Evolutionary conservation across 2,329 filamentous ascomycete species (phyloP).

Genomic region (Clonostachys solani): DNA sequence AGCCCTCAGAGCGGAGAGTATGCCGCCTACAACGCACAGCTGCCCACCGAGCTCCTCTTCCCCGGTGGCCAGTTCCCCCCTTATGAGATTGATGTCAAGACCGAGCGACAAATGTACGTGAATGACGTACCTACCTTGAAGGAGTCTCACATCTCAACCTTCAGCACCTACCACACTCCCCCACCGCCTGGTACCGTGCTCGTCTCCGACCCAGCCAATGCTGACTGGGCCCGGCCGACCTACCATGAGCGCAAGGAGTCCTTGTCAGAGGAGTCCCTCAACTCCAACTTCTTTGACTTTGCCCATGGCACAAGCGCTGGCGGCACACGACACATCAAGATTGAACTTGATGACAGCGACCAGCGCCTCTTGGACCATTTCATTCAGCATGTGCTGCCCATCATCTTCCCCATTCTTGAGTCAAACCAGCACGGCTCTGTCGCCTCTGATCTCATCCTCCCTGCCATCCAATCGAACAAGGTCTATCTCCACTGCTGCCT

Average conservation of each 20-base stretch:
- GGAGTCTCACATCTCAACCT: conserved; percentile 87
- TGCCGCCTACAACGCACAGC: conserved; percentile 58
- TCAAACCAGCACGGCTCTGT: conserved; percentile 82
- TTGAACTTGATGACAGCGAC: conserved; percentile 85
- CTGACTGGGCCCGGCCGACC: conserved; percentile 53
- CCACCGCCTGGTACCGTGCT: conserved; percentile 66
- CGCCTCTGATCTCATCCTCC: conserved; percentile 77
- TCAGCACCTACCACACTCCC: conserved; percentile 83
- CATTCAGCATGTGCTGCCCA: conserved; percentile 78
- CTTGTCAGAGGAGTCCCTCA: conserved; percentile 59
- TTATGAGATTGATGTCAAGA: conserved; percentile 95
- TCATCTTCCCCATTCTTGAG: conserved; percentile 90
- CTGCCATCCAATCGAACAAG: conserved; percentile 85
- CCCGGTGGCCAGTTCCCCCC: conserved; percentile 55
- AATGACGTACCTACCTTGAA: conserved; percentile 81
- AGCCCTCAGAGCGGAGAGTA: conserved; percentile 49
- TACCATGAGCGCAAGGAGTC: conserved; percentile 52
- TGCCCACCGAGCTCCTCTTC: conserved; percentile 58
- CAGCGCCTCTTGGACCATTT: conserved; percentile 87
- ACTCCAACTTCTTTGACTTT: conserved; percentile 82
- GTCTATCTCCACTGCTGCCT: conserved; percentile 94
- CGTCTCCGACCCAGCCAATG: conserved; percentile 54
- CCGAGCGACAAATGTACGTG: conserved; percentile 88
- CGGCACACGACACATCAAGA: conserved; percentile 62
- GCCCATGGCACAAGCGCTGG: conserved; percentile 60